Base-by-base conservation (phyloP, 192 early-diverging fungal genomes). In the Kickxella alabastrina region DNA sequence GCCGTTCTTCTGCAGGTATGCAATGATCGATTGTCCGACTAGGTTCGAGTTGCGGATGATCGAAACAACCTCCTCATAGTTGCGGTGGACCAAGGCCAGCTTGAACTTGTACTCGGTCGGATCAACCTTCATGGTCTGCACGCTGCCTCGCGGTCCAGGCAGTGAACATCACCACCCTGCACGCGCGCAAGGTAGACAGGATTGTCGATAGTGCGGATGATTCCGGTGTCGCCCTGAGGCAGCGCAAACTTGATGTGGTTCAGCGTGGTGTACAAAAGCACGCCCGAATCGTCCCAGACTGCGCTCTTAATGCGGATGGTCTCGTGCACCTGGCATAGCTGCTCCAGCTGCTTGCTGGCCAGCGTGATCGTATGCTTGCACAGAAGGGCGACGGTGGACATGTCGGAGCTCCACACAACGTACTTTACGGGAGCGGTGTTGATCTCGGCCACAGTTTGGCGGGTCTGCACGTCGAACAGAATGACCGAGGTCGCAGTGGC, bases 91-190 rank as follows among this genome's bases (percentile, higher is more conserved):
- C 27, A 99, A 77, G 1, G 97, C 91, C 39, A 94, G 77, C 75
- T 99, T 99, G 86, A 99, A 99, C 4, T 87, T 84, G 77, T 97
- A 99, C 67, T 99, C 97, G n/a, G 93, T 97, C 3, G 95, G 93
- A 52, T 99, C 97, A 44, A 99, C 89, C 49, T 84, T 81, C 43
- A 99, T 83, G 6, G 85, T 80, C 26, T 85, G 79, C n/a, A 91
- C 83, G 59, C 88, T 90, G 47, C 86, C 49, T 94, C 91, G 45
- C 97, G 88, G 67, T 96, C 92, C 15, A 99, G 67, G 52, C 86
- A 87, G 73, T 87, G 84, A 9, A 97, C 69, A 35, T 81, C 88
- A 57, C 93, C 88, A 22, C 91, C 90, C 57, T 87, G 87, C 21
- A 95, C 84, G 25, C 85, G 81, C 5, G 89, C 88, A 39, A 99